Evolutionary conservation across 176 grass and related monocot species (phyloP).

Genomic region (Oropetium thomaeum): DNA sequence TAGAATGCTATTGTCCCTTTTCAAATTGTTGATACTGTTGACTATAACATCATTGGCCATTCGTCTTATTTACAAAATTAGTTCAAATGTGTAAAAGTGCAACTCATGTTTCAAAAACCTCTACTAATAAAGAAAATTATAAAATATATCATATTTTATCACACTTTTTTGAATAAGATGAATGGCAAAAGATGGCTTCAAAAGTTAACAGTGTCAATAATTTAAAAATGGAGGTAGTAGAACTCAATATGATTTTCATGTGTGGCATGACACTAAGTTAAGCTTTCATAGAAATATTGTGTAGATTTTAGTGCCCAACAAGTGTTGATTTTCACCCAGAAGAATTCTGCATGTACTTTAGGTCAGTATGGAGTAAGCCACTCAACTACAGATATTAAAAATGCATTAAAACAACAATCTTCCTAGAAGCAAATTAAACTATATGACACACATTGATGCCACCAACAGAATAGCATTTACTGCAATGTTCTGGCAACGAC

Average conservation of each 20-base stretch:
- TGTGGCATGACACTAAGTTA: neutral
- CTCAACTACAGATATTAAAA: conserved; percentile 2
- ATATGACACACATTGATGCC: neutral
- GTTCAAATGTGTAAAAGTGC: too few species aligned
- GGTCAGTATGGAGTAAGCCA: conserved; percentile 8
- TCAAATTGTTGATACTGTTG: too few species aligned
- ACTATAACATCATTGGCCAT: too few species aligned
- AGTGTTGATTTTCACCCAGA: neutral
- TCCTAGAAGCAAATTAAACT: conserved; percentile 19
- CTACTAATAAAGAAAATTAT: too few species aligned
- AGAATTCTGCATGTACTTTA: neutral
- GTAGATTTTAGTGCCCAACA: conserved; percentile 1
- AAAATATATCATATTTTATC: too few species aligned
- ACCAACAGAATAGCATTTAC: conserved; percentile 4
- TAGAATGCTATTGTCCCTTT: too few species aligned
- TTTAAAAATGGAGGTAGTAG: too few species aligned
- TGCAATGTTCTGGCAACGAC: neutral
- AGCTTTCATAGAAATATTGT: neutral
- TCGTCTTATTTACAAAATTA: too few species aligned
- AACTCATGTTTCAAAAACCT: too few species aligned
- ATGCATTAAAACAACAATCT: neutral
- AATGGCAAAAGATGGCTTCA: too few species aligned
- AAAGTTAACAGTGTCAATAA: too few species aligned
- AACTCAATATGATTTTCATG: neutral
- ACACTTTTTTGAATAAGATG: too few species aligned